phyloP scores from a whole-genome alignment of 2,329 filamentous ascomycete genomes.

The Claviceps monticola region DNA sequence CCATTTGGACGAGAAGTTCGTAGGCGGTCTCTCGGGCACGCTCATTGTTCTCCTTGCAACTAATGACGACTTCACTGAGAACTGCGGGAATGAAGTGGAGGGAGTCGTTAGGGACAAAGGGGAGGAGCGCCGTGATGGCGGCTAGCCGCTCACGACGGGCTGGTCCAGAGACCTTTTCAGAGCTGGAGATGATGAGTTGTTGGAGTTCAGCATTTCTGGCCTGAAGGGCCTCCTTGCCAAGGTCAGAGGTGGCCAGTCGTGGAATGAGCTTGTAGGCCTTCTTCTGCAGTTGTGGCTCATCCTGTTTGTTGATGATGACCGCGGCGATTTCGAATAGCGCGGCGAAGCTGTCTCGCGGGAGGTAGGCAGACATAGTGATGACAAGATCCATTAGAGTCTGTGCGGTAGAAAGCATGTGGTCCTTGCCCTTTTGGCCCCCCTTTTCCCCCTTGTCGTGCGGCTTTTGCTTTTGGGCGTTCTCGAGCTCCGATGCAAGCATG shows the following conservation, averaged over 20 bases:
- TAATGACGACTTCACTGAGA: constrained; percentile 86
- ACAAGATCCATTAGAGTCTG: constrained; percentile 95
- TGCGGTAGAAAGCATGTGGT: constrained; percentile 77
- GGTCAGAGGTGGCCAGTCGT: constrained; percentile 67
- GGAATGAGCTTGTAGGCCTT: constrained; percentile 98
- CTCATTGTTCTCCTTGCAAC: constrained; percentile 96
- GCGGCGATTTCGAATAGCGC: constrained; percentile 78
- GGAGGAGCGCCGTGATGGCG: constrained; percentile 68
- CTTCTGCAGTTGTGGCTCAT: constrained; percentile 91
- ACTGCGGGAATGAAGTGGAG: constrained; percentile 89
- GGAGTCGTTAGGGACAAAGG: constrained; percentile 60
- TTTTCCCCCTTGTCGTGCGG: constrained; percentile 53
- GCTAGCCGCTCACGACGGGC: constrained; percentile 75
- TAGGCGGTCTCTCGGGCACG: constrained; percentile 82
- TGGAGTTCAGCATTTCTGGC: constrained; percentile 71
- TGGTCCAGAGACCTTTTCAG: constrained; percentile 75
- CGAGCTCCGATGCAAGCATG: constrained; percentile 64
- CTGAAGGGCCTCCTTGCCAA: constrained; percentile 59
- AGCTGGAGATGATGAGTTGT: constrained; percentile 60
- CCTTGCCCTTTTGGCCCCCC: constrained; percentile 41
- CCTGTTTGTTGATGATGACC: constrained; percentile 64
- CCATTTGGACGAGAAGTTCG: constrained; percentile 78
- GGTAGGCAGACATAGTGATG: constrained; percentile 88
- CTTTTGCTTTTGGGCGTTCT: constrained; percentile 36
- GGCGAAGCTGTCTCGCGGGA: constrained; percentile 74